phyloP scores from a whole-genome alignment of 805 yeast species.

The Peterozyma toletana region DNA sequence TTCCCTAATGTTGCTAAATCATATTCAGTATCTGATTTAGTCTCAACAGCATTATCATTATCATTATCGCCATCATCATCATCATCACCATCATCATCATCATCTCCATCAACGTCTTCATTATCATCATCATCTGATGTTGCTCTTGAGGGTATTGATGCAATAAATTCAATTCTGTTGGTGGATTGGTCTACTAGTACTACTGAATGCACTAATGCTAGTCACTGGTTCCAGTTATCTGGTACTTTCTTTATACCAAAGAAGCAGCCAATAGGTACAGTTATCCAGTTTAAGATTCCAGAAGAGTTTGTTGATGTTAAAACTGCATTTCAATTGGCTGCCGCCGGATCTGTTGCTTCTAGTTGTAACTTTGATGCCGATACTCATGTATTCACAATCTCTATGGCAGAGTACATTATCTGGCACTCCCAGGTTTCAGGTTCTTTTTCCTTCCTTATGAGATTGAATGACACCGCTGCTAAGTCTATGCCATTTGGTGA shows the following conservation, averaged over 20 bases:
- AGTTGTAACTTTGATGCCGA: neutral
- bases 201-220: neutral
- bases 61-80: neutral
- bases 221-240: slow-evolving; percentile 1
- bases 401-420: neutral
- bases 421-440: too few relatives aligned
- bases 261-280: neutral
- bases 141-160: neutral
- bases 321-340: neutral
- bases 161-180: neutral
- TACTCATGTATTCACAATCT: neutral
- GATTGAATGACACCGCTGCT: too few relatives aligned
- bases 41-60: too few relatives aligned
- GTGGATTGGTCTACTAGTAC: neutral
- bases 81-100: neutral
- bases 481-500: too few relatives aligned
- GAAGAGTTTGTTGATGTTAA: slow-evolving; percentile 2
- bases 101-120: neutral
- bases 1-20: too few relatives aligned
- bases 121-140: neutral
- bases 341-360: neutral
- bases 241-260: neutral
- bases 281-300: neutral
- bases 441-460: too few relatives aligned
- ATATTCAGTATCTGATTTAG: too few relatives aligned